A percentile compares a stretch with the other conserved stretches of the same genome.
These are phyloP conservation scores for Aspergillus hortae DNA, from an alignment of 2,329 filamentous ascomycete genomes.

Conservation along the genomic window DNA sequence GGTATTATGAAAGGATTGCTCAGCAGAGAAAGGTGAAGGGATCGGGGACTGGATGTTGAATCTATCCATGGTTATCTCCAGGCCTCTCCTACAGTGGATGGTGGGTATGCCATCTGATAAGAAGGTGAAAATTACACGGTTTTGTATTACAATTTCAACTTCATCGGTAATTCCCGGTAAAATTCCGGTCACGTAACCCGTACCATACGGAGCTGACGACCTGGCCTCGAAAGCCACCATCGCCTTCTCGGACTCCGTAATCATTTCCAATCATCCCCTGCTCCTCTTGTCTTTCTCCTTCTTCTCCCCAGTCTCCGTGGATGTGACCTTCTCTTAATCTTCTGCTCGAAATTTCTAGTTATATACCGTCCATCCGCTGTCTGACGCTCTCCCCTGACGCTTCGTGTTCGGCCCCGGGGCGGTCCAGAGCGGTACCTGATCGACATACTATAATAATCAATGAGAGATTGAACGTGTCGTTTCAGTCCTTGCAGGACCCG, in stretches of 20 bases:
- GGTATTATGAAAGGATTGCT: too few species aligned
- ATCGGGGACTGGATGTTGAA: too few species aligned
- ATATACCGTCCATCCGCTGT: not conserved
- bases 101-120: too few species aligned
- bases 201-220: too few species aligned
- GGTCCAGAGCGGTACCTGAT: not conserved
- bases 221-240: conserved; percentile 8
- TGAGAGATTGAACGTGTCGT: conserved; percentile 2
- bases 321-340: not conserved
- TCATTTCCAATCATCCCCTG: not conserved
- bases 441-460: conserved; percentile 1
- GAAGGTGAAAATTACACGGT: too few species aligned
- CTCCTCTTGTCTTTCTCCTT: not conserved
- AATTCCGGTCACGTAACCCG: too few species aligned
- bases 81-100: too few species aligned
- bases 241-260: not conserved
- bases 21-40: too few species aligned
- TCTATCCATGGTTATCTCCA: too few species aligned
- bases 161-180: too few species aligned
- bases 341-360: not conserved
- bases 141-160: too few species aligned
- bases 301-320: not conserved
- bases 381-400: not conserved
- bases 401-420: not conserved
- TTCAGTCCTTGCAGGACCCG: conserved; percentile 1